A percentile compares a stretch with the other conserved stretches of the same genome.
These are phyloP conservation scores for Rhododendron ferrugineum DNA, from an alignment of 148 eudicot species.

Conservation along the genomic window DNA sequence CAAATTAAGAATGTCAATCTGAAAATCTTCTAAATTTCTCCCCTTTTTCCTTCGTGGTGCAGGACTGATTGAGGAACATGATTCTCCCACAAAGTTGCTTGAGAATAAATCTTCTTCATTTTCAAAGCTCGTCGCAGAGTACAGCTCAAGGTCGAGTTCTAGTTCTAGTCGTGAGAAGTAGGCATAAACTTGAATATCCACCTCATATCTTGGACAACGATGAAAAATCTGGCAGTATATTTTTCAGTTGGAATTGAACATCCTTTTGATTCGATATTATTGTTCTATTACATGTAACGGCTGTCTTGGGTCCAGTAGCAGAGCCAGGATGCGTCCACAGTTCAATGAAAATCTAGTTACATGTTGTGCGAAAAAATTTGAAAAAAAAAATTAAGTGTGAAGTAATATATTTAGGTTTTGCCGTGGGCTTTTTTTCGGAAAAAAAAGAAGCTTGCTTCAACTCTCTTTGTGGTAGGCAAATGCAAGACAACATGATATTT, in stretches of 20 bases:
- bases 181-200: neutral
- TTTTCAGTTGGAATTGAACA: neutral
- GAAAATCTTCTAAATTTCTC: neutral
- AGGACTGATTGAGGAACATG: slow-evolving; percentile 52
- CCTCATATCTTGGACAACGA: neutral
- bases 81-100: slow-evolving; percentile 55
- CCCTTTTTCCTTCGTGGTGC: too few species aligned
- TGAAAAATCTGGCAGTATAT: neutral
- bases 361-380: too few species aligned
- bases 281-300: neutral
- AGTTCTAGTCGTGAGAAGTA: slow-evolving; percentile 7
- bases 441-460: too few species aligned
- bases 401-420: too few species aligned
- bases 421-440: too few species aligned
- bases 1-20: neutral
- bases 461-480: too few species aligned
- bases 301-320: neutral
- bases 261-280: neutral
- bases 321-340: too few species aligned
- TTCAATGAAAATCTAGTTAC: too few species aligned
- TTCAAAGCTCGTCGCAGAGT: slow-evolving; percentile 71
- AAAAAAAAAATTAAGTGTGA: too few species aligned
- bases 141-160: slow-evolving; percentile 36
- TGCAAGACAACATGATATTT: too few species aligned
- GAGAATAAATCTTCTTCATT: slow-evolving; percentile 56